Evolutionary conservation across 1,284 basidiomycete species (phyloP), one percentile per base, ranked within the genome.

Genomic region (Laetiporus sulphureus): DNA sequence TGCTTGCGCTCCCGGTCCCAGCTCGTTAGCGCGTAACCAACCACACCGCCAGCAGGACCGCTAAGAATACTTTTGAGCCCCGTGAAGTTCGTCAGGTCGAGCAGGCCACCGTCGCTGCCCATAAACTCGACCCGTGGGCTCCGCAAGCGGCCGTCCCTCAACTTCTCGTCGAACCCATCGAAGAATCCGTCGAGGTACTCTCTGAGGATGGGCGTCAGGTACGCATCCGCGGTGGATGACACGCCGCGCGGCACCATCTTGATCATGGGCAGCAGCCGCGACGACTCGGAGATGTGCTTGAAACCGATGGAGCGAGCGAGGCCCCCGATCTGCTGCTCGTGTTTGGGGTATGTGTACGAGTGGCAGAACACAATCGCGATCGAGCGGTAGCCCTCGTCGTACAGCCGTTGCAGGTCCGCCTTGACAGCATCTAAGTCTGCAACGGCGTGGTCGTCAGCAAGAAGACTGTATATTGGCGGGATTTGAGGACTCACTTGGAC

Each of bases 121-220:
- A 93, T 94, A 58, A 93, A 93, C 60, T 84, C 81, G 6, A 85
- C 82, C 10, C 83, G 62, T 2, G 81, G 75, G 53, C 72, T 75
- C 23, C 60, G 59, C 41, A 76, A 37, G 31, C 58, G 56, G 8
- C 72, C 71, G 20, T 71, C 65, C 33, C 66, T 61, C 42, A 92
- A 67, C 49, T 82, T 79, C 25, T 71, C 73, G 50, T 94, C 87
- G 53, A 97, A 97, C 0, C 93, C 92, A 23, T 66, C 63, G 64
- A 93, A 96, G 70, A 97, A 96, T 0, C 91, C 90, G 50, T 93
- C 83, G n/a, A 97, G 75, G 57, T 97, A 97, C 22, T 79, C 73
- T 18, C 76, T 69, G 25, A 97, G 65, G 36, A 96, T 87, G 1
- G 94, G 95, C 0, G 94, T 97, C 22, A 98, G 78, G 61, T 99